phyloP scores from a whole-genome alignment of 2,329 filamentous ascomycete species.

The Calonectria hongkongensis region DNA sequence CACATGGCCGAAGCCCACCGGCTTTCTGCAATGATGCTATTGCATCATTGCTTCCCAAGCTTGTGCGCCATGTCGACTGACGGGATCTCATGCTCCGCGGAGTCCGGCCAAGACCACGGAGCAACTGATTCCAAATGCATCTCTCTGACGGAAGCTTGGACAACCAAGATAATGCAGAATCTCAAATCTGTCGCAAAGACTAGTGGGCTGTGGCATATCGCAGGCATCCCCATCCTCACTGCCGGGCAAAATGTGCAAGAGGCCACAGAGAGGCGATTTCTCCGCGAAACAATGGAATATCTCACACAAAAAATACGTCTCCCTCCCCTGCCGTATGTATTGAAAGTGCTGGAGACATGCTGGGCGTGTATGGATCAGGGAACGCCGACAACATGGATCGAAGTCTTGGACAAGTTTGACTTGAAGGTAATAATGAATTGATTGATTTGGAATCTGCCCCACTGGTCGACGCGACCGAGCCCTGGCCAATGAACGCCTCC shows the following conservation, averaged over 20 bases:
- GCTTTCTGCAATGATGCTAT: background rate
- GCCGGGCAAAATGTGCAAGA: background rate
- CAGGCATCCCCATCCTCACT: background rate
- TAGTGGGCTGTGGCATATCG: background rate
- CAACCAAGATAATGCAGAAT: background rate
- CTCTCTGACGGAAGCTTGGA: background rate
- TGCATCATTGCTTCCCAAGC: constrained; percentile 1
- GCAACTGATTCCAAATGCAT: too few species aligned
- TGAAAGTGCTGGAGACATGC: background rate
- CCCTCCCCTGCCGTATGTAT: background rate
- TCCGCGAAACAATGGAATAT: background rate
- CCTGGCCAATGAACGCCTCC: background rate
- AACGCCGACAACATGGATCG: background rate
- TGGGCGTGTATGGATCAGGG: background rate
- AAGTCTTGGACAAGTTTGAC: background rate
- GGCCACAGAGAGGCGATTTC: background rate
- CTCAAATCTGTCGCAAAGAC: background rate
- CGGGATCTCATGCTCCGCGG: too few species aligned
- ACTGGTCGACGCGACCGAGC: background rate
- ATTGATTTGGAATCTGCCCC: background rate
- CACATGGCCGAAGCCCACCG: background rate
- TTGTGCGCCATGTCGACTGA: background rate
- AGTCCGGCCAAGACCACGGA: background rate
- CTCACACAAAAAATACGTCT: background rate
- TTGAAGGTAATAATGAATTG: background rate